Evolutionary conservation across 495 filamentous ascomycete genomes (phyloP).

Genomic region (Astrothelium subdiscretum): DNA sequence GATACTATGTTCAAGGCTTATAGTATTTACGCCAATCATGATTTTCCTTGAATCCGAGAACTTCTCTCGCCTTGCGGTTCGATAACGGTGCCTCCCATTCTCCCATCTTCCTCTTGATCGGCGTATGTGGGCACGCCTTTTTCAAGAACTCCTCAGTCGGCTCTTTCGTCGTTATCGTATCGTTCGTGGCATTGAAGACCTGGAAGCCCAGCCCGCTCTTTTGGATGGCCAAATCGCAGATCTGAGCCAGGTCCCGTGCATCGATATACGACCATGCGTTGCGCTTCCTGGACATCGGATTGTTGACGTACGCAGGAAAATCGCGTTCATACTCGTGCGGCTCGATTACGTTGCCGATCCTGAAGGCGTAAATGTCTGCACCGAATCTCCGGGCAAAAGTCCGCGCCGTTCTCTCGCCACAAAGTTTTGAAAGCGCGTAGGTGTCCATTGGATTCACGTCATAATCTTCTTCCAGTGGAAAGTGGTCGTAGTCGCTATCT

Average conservation of each 20-base stretch:
- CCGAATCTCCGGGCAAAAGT: constrained; percentile 44
- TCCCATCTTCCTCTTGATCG: constrained; percentile 41
- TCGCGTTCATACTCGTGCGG: constrained; percentile 45
- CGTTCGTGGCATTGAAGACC: constrained; percentile 51
- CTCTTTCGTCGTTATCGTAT: constrained; percentile 39
- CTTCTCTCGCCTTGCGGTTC: constrained; percentile 46
- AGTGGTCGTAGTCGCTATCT: constrained; percentile 41
- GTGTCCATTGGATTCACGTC: constrained; percentile 44
- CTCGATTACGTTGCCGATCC: constrained; percentile 47
- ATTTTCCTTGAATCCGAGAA: constrained; percentile 45
- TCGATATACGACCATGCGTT: constrained; percentile 53
- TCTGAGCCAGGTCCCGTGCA: constrained; percentile 47
- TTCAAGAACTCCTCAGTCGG: constrained; percentile 40
- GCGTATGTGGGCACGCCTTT: constrained; percentile 33
- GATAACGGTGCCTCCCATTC: constrained; percentile 45
- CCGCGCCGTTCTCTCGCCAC: constrained; percentile 42
- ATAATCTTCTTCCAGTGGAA: constrained; percentile 45
- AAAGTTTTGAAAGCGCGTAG: constrained; percentile 50
- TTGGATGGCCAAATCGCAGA: constrained; percentile 39
- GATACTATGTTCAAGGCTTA: constrained; percentile 4
- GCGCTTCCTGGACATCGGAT: constrained; percentile 37
- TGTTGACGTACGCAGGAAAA: constrained; percentile 38
- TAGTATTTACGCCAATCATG: constrained; percentile 42
- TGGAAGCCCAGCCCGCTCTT: constrained; percentile 46
- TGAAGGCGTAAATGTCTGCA: constrained; percentile 46